phyloP scores from a whole-genome alignment of 2,329 filamentous ascomycete genomes.

The Claviceps pazoutovae region DNA sequence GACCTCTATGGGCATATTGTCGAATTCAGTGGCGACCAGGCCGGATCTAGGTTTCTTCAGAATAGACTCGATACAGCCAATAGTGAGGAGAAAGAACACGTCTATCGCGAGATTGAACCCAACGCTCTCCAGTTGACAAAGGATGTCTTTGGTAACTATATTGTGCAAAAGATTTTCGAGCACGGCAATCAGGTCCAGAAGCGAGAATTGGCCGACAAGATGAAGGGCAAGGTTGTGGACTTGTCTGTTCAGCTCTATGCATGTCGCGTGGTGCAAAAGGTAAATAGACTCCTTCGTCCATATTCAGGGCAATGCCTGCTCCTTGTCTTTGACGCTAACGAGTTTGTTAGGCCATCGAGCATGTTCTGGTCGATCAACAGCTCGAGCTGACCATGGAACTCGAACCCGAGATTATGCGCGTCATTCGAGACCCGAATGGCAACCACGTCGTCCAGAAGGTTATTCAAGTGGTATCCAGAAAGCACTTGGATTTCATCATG shows the following conservation, averaged over 20 bases:
- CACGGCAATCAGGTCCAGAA: constrained; percentile 92
- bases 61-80: constrained; percentile 83
- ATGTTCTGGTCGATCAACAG: constrained; percentile 87
- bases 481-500: constrained; percentile 77
- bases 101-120: constrained; percentile 75
- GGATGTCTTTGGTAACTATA: constrained; percentile 95
- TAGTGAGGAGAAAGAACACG: constrained; percentile 84
- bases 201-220: constrained; percentile 67
- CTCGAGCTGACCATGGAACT: constrained; percentile 71
- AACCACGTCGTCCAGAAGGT: constrained; percentile 96
- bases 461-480: constrained; percentile 63
- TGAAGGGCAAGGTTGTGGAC: constrained; percentile 71
- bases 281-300: constrained; percentile 17
- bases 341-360: constrained; percentile 59
- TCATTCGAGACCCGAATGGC: constrained; percentile 78
- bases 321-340: neutral
- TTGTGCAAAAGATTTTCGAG: constrained; percentile 95
- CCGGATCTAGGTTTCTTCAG: constrained; percentile 92
- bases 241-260: constrained; percentile 84
- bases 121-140: constrained; percentile 85
- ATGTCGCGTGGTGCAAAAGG: constrained; percentile 92
- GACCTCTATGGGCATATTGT: constrained; percentile 81
- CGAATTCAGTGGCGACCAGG: constrained; percentile 91
- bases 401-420: constrained; percentile 57
- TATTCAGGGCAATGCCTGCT: neutral